Percentiles rank a stretch among this genome's conserved stretches.
These are phyloP conservation scores for Chalara sp. DNA, from an alignment of 2,329 filamentous ascomycete species.

Conservation along the genomic window DNA sequence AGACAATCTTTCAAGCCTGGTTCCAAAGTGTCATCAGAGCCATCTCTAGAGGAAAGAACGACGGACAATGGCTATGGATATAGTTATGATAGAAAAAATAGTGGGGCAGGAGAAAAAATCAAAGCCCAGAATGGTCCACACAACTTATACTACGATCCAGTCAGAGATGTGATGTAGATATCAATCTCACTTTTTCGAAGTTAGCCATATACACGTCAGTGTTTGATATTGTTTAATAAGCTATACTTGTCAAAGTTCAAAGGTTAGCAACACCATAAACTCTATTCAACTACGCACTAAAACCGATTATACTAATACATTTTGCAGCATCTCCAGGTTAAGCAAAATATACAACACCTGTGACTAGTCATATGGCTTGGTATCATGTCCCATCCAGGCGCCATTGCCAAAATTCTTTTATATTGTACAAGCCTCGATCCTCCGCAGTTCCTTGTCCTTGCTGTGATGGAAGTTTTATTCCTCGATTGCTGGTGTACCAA, in stretches of 20 bases:
- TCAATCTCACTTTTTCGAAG: not conserved
- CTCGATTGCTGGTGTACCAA: too few species aligned
- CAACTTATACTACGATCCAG: not conserved
- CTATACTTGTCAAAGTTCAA: too few species aligned
- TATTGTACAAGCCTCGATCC: not conserved
- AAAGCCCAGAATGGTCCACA: not conserved
- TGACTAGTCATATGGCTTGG: not conserved
- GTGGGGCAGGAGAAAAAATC: not conserved
- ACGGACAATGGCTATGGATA: not conserved
- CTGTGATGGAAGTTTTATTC: too few species aligned
- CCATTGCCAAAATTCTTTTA: not conserved
- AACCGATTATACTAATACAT: not conserved
- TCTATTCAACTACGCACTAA: not conserved
- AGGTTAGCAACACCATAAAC: too few species aligned
- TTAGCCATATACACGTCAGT: not conserved
- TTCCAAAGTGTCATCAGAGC: not conserved
- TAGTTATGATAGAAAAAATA: not conserved
- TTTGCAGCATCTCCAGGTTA: not conserved
- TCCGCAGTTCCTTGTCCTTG: too few species aligned
- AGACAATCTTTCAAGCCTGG: conserved; percentile 10
- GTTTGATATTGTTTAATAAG: not conserved
- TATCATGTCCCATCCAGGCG: not conserved
- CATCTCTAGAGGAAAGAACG: not conserved
- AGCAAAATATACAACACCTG: not conserved
- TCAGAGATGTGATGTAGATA: not conserved